Evolutionary conservation across 768 basidiomycete species (phyloP), one percentile per base, ranked within the genome.

Genomic region (Mrakia blollopis): DNA sequence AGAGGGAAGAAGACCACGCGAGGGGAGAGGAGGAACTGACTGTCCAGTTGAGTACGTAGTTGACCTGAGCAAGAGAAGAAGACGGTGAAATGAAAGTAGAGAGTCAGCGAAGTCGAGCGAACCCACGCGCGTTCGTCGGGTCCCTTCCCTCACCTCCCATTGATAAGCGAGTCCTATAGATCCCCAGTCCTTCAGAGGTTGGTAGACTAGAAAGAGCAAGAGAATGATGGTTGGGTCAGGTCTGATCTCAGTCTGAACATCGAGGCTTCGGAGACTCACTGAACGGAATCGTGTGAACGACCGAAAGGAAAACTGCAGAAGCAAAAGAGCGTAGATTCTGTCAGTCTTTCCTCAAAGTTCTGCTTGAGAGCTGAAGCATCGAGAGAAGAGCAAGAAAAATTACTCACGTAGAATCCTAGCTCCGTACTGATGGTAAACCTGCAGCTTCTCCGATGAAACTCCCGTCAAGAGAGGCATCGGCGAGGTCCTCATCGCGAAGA

Each of bases 361-460:
- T n/a, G n/a, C 23, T 23, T 8, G 63, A 44, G 7, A 44, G 44
- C 44, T 13, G 2, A 44, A 44, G 44, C 39, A 11, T 11, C 44
- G 44, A 44, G 44, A 13, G 11, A 44, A 14, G 5, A 11, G n/a
- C n/a, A n/a, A n/a, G n/a, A n/a, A n/a, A n/a, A n/a, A n/a, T n/a
- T 0, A 65, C 63, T 30, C 18, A 65, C 63, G 63, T 13, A 65
- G 18, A 8, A 65, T 65, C 35, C 63, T 65, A 0, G 63, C 63
- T 14, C 63, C 35, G 63, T 65, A 65, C 63, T 65, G 63, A 65
- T 65, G 63, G 63, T 65, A 65, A 8, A 65, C 63, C 32, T 65
- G 63, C 30, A 65, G 35, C 32, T 37, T 65, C 63, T 65, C 63
- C 2, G 63, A 32, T 21, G 63, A 35, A 8, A 65, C 32, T 21